Conservation (phyloP, 108 stramenopile species). For the Thalassiosira profunda region DNA sequence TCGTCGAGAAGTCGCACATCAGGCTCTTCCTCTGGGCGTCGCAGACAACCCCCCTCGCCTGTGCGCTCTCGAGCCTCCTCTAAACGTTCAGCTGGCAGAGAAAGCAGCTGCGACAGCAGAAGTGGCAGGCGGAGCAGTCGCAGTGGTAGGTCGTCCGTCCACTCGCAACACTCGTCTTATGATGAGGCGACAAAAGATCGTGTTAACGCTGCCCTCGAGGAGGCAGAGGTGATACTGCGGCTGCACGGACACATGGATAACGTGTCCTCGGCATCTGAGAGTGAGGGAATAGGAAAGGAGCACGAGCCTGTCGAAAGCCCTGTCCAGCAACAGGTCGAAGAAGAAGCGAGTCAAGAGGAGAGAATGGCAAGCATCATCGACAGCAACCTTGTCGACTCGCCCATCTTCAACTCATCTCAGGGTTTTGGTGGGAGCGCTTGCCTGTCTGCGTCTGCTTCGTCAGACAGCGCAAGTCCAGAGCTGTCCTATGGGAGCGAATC, state of each 20-base stretch:
- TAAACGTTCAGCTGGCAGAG: no score
- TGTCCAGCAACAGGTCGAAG: not conserved
- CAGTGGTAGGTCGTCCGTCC: no score
- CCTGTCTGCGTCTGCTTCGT: not conserved
- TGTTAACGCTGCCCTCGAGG: not conserved
- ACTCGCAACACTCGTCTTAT: not conserved
- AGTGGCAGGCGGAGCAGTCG: no score
- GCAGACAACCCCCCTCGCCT: no score
- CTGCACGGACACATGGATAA: not conserved
- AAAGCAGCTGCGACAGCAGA: no score
- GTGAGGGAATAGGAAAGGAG: not conserved
- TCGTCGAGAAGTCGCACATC: no score
- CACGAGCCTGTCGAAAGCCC: not conserved
- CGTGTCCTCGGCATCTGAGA: not conserved
- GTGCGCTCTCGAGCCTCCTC: no score
- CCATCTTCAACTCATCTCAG: not conserved
- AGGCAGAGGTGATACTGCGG: not conserved
- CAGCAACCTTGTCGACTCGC: not conserved
- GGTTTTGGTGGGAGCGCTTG: not conserved
- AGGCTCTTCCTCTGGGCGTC: no score
- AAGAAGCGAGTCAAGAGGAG: not conserved
- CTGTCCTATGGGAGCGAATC: slow-evolving; percentile 19
- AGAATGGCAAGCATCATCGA: not conserved
- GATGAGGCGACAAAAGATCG: no score
- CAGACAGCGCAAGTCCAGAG: not conserved